Evolutionary conservation across 257 asterid genomes (phyloP), one percentile per base, ranked within the genome.

Genomic region (Henckelia pumila): DNA sequence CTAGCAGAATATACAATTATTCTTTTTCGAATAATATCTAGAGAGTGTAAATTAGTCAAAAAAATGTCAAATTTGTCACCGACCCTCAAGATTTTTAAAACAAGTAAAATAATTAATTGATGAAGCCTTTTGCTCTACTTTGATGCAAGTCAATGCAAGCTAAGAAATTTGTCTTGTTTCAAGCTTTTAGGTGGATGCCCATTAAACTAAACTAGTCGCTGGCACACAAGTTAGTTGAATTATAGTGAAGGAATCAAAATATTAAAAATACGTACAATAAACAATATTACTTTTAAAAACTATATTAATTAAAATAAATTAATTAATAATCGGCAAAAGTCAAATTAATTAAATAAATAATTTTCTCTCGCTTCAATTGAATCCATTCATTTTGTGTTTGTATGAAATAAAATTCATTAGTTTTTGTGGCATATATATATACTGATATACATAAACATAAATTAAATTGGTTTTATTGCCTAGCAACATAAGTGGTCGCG

Each of bases 141-240:
- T 13, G 29, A 19, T 64, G 52, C 16, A 77, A 77, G 74, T 73
- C 71, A 73, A 69, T 64, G 67, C 71, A 50, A 59, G 73, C 70
- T 19, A 72, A 60, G 75, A 72, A 72, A 14, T 66, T 61, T 66
- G 77, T 66, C 74, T 74, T 70, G 35, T 59, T 62, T 64, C 76
- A 65, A 70, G n/a, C 74, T 66, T 56, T 65, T 73, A 73, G 81
- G 75, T 72, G 71, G 61, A 50, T 21, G 30, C 10, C 35, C 70
- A 19, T 56, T 71, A 14, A 14, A 14, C 16, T 44, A 44, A 14
- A 16, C 7, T 5, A 10, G 50, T 40, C n/a, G 19, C 19, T 40
- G 47, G 52, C 52, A 40, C 52, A 40, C n/a, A 40, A 40, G 19
- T 40, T 40, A 40, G 52, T 40, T 14, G 52, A 40, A 40, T 13